These are phyloP conservation scores for Thuidium tamariscinum DNA, from an alignment of 225 moss, liverwort and hornwort species.

Conservation along the genomic window DNA sequence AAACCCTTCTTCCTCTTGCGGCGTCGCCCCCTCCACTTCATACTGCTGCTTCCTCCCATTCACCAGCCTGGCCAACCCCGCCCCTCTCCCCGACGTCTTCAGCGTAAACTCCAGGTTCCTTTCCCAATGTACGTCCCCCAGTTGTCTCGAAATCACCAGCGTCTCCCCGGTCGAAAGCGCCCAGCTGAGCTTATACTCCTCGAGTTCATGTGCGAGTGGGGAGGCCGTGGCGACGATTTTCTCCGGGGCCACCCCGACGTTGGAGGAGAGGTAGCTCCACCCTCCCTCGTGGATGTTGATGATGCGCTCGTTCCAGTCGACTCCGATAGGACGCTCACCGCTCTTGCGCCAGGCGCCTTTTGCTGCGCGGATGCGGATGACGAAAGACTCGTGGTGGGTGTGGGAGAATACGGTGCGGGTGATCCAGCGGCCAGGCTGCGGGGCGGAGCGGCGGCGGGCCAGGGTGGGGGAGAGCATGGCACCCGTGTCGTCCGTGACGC, in stretches of 20 bases:
- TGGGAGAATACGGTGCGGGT: slow-evolving; percentile 28
- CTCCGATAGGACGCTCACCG: slow-evolving; percentile 71
- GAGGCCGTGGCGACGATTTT: slow-evolving; percentile 53
- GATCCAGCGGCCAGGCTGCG: slow-evolving; percentile 74
- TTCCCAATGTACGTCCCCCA: slow-evolving; percentile 60
- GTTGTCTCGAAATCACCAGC: slow-evolving; percentile 56
- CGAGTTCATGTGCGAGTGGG: slow-evolving; percentile 64
- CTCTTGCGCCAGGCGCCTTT: slow-evolving; percentile 68
- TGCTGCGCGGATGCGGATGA: slow-evolving; percentile 72
- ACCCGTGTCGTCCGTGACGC: slow-evolving; percentile 70
- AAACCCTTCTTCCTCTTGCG: slow-evolving; percentile 64
- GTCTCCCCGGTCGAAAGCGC: slow-evolving; percentile 63
- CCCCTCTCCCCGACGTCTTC: slow-evolving; percentile 18
- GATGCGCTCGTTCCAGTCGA: slow-evolving; percentile 83
- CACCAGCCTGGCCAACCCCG: slow-evolving; percentile 50
- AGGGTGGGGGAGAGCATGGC: slow-evolving; percentile 56
- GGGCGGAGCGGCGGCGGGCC: slow-evolving; percentile 26
- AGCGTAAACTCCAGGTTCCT: slow-evolving; percentile 53
- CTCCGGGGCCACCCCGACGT: slow-evolving; percentile 46
- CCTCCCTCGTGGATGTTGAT: slow-evolving; percentile 67
- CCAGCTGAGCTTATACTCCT: slow-evolving; percentile 74
- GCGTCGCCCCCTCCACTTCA: slow-evolving; percentile 39
- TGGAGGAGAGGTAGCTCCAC: slow-evolving; percentile 48
- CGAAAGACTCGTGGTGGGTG: slow-evolving; percentile 50
- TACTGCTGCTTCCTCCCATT: slow-evolving; percentile 70